These are phyloP conservation scores for Taiozyma sp. DNA, from an alignment of 1,139 yeast genomes.

Conservation along the genomic window DNA sequence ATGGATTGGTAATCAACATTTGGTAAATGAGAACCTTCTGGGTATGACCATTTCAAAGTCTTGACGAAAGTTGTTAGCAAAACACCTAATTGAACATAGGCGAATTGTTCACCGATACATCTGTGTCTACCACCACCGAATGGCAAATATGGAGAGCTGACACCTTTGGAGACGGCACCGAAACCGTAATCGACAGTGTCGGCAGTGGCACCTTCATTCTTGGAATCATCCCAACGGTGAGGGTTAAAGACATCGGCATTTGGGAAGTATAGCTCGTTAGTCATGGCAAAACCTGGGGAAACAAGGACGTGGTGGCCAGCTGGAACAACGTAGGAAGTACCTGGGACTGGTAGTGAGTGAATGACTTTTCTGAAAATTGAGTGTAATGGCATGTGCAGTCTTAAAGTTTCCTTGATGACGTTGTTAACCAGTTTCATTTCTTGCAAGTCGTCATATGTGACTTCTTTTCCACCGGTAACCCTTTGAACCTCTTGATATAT, in stretches of 20 bases:
- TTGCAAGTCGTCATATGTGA: conserved; percentile 79
- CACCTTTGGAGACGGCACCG: conserved; percentile 95
- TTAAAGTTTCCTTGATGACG: conserved; percentile 85
- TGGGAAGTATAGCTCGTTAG: conserved; percentile 74
- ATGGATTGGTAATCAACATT: conserved; percentile 81
- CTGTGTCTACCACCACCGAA: conserved; percentile 99
- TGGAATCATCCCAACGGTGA: conserved; percentile 75
- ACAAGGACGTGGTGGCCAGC: conserved; percentile 86
- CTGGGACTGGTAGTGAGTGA: conserved; percentile 75
- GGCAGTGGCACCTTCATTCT: conserved; percentile 30
- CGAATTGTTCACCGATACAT: conserved; percentile 99
- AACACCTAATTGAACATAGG: conserved; percentile 89
- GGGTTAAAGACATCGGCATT: conserved; percentile 70
- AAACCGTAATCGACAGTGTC: conserved; percentile 88
- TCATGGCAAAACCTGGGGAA: conserved; percentile 89
- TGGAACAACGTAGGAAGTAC: conserved; percentile 79
- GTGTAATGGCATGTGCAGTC: conserved; percentile 95
- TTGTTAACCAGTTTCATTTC: conserved; percentile 78
- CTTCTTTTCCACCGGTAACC: conserved; percentile 52
- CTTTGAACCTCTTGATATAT: conserved; percentile 67
- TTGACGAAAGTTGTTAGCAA: conserved; percentile 73
- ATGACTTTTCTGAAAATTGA: conserved; percentile 91
- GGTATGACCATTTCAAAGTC: conserved; percentile 72
- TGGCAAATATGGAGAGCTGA: conserved; percentile 90
- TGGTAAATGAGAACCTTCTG: conserved; percentile 57